Base-by-base conservation (phyloP, 2,329 filamentous ascomycete species). In the Rhynchosporium secalis region DNA sequence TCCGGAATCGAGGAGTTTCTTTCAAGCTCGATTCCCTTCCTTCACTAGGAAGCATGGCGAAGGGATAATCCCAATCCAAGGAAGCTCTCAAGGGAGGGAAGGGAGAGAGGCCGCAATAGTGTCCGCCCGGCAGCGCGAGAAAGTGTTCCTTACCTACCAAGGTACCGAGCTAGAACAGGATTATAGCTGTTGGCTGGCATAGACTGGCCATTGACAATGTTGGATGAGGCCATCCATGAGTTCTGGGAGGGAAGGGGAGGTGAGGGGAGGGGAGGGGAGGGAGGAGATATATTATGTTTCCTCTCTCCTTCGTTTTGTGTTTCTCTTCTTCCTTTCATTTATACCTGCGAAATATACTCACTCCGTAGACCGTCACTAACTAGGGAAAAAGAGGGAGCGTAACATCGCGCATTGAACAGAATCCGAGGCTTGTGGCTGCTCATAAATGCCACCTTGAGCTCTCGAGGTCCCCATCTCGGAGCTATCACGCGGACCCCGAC, bases 401-500 rank as follows among this genome's bases (percentile, higher is more conserved):
- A 59, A 29, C 40, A 48, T 61, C 40, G 54, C 41, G 41, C 58
- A 52, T 20, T 52, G 20, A 20, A 36, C 33, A 5, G 9, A 54
- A 54, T 15, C 38, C 36, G 48, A 52, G 38, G 38, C 48, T 52
- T 29, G 20, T 6, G 33, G 48, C 41, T 43, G 52, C 43, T 56
- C 52, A 56, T 40, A 33, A 56, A 45, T 45, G 40, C 40, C 20
- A 20, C 20, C 20, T 20, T 20, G 1, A 20, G 20, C 20, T 20
- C 20, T 20, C 20, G 20, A 20, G 20, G 20, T 20, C 20, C 20
- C 20, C 20, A 20, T 20, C 20, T 20, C 20, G 20, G 41, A 38
- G 31, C 59, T 43, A 57, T 56, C 59, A 63, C 58, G 61, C 57
- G 64, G 64, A 46, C 58, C 40, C 55, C 45, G 38, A 46, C 28